Evolutionary conservation across 495 filamentous ascomycete genomes (phyloP).

Genomic region (Penicillium malachiteum): DNA sequence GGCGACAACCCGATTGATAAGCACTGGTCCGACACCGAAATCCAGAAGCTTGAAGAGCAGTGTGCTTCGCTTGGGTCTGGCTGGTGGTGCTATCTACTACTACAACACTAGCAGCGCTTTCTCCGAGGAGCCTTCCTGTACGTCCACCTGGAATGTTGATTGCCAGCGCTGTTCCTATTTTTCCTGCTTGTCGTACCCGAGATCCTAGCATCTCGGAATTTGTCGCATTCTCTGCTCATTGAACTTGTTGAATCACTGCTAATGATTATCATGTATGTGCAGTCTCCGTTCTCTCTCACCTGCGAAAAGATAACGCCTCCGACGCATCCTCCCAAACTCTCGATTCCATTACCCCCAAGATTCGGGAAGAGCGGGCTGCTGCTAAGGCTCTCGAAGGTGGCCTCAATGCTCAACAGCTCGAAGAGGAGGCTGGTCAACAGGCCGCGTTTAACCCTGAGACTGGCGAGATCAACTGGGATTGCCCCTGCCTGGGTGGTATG

Average conservation of each 20-base stretch:
- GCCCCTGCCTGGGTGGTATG: conserved; percentile 96
- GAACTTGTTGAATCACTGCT: conserved; percentile 5
- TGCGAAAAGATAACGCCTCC: conserved; percentile 22
- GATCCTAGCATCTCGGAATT: conserved; percentile 8
- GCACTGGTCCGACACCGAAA: conserved; percentile 66
- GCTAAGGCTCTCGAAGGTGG: conserved; percentile 19
- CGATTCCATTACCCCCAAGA: conserved; percentile 46
- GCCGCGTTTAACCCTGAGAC: conserved; percentile 98
- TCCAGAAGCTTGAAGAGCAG: conserved; percentile 79
- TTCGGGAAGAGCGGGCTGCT: conserved; percentile 32
- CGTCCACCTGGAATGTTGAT: conserved; percentile 25
- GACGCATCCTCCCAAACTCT: conserved; percentile 39
- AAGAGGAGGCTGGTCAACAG: conserved; percentile 78
- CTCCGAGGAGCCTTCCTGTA: conserved; percentile 78
- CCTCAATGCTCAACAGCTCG: conserved; percentile 58
- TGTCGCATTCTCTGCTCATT: not conserved
- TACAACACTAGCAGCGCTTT: conserved; percentile 89
- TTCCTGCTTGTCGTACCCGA: conserved; percentile 1
- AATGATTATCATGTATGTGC: not conserved
- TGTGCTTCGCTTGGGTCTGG: conserved; percentile 69
- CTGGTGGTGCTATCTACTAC: conserved; percentile 79
- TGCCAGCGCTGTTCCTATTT: not conserved
- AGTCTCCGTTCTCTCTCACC: conserved; percentile 37
- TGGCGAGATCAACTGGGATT: conserved; percentile 99
- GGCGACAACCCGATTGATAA: conserved; percentile 62